Evolutionary conservation across 176 grass and related monocot genomes (phyloP), one percentile per base, ranked within the genome.

Genomic region (Metroxylon sagu): DNA sequence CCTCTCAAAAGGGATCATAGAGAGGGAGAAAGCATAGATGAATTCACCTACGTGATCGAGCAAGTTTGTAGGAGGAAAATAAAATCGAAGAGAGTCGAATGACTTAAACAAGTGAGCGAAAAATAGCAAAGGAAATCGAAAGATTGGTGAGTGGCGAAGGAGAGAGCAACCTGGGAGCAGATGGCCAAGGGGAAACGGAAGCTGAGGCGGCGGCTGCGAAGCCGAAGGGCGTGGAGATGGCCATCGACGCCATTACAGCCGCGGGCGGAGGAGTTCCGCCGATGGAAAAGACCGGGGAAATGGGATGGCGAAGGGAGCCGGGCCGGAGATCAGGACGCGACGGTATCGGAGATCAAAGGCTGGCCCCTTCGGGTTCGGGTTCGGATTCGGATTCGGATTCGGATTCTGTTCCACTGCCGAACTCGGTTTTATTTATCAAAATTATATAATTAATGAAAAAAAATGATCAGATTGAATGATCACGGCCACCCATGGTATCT

Each of bases 31-130:
- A 39, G 16, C 19, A 61, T 1, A 17, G 0, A 28, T 59, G 56
- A 48, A n/a, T 57, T 80, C 64, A 85, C 83, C 77, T 76, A 52
- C 53, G 31, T 60, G 16, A 54, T 60, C 19, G 63, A 64, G 68
- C 72, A 60, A 23, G 48, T 26, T 65, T 59, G 10, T 54, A 10
- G 35, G 35, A 43, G 35, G 53, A 49, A 27, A 66, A 68, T 12
- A 25, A 53, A 55, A 48, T 3, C 31, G 16, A 18, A 59, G n/a
- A 54, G 53, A 54, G 10, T 14, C 1, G 5, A 43, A 8, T 43
- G 21, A 2, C 35, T 43, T 10, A 43, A 43, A 43, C 7, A 10
- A 43, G 35, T 43, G 35, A 60, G 63, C 4, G 56, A 25, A 19
- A n/a, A 71, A 39, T 43, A 52, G 64, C 48, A 27, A 5, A 1